Evolutionary conservation across 768 basidiomycete species (phyloP), one percentile per base, ranked within the genome.

Genomic region (Termitomyces sp.): DNA sequence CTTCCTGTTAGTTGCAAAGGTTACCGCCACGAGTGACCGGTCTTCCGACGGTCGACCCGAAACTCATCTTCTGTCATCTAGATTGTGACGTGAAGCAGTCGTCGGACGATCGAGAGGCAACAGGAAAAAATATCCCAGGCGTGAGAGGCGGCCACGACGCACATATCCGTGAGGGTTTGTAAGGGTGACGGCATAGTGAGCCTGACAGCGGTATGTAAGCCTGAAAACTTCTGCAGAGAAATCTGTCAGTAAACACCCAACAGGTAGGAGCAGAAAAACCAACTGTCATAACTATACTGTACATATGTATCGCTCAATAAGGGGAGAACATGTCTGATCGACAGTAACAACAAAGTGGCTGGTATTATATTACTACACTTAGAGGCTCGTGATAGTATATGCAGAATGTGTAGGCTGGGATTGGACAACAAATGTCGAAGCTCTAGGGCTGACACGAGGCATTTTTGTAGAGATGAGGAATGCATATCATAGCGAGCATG

Each of bases 291-390:
- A 12, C 23, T 40, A 51, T 41, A 26, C 23, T 26, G 35, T n/a
- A 21, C 19, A 7, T n/a, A 21, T 14, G 3, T 11, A 35, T 56
- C 45, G 43, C 51, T 41, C 45, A 46, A 23, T 42, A 37, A 42
- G 14, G 60, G 23, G 41, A 50, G 44, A 59, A 50, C 46, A 41
- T 31, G 42, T 55, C 47, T 43, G 55, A 53, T 53, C 49, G 45
- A 40, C 45, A 52, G 44, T 48, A 49, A 47, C 49, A 59, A 58
- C 48, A 55, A 40, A 46, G 50, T 58, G 44, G 55, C 40, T 55
- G 57, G 50, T 62, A 64, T 61, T 64, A 63, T 63, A 60, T 23
- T 61, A 59, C 63, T 64, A 64, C 57, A 64, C 56, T 55, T 64
- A 60, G 44, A 38, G 42, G 46, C 41, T 53, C 33, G 53, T 58